Conservation (phyloP, 2,329 filamentous ascomycete species). For the Epichloe baconii region DNA sequence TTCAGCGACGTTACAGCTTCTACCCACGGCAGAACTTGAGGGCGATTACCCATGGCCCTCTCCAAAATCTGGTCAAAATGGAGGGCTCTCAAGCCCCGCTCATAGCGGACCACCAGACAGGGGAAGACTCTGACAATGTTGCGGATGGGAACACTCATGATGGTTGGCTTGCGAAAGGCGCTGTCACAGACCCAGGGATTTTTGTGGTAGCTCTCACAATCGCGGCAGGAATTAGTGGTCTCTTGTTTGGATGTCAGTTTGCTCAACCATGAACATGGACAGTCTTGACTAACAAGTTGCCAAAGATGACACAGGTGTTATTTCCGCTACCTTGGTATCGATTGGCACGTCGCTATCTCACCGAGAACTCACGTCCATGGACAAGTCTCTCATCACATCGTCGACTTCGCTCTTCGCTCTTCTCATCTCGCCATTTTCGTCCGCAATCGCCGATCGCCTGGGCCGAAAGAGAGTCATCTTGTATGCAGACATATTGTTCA, state of each 20-base stretch:
- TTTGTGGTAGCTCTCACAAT: constrained; percentile 51
- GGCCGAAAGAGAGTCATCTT: constrained; percentile 52
- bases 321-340: constrained; percentile 54
- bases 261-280: not conserved
- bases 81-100: constrained; percentile 26
- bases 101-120: constrained; percentile 18
- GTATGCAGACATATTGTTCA: constrained; percentile 52
- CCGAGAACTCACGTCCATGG: constrained; percentile 44
- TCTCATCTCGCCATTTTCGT: constrained; percentile 49
- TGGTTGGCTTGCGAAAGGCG: constrained; percentile 15
- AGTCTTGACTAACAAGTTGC: constrained; percentile 4
- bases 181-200: constrained; percentile 24
- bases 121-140: constrained; percentile 20
- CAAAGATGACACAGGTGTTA: constrained; percentile 53
- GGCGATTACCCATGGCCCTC: not conserved
- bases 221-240: constrained; percentile 52
- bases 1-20: too few species aligned
- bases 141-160: constrained; percentile 12
- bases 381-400: constrained; percentile 61
- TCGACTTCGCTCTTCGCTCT: constrained; percentile 55
- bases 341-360: constrained; percentile 45
- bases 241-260: constrained; percentile 53
- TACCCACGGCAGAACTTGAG: not conserved
- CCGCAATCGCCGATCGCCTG: constrained; percentile 46
- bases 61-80: constrained; percentile 13